phyloP scores from a whole-genome alignment of 208 protist species.

The Wallacemonas sp. region DNA sequence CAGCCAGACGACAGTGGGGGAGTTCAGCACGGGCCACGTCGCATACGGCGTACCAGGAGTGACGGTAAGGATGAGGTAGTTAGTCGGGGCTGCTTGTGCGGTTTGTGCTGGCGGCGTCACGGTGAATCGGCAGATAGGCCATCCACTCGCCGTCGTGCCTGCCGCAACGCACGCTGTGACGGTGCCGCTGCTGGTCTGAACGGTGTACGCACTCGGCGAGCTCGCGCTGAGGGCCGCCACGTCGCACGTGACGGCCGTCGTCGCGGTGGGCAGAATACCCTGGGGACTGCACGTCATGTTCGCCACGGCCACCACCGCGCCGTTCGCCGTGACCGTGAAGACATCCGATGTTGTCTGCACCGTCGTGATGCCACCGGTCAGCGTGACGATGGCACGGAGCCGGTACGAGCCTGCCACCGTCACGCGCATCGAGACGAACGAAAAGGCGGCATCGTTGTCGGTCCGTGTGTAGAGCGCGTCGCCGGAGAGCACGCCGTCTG shows the following conservation, averaged over 20 bases:
- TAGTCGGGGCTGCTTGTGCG: slow-evolving; percentile 13
- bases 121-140: slow-evolving; percentile 56
- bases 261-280: slow-evolving; percentile 32
- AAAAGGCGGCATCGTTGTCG: slow-evolving; percentile 46
- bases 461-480: slow-evolving; percentile 35
- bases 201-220: slow-evolving; percentile 40
- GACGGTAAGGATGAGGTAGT: slow-evolving; percentile 59
- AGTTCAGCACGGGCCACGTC: slow-evolving; percentile 57
- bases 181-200: slow-evolving; percentile 53
- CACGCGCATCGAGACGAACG: slow-evolving; percentile 49
- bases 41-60: slow-evolving; percentile 28
- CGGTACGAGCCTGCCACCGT: slow-evolving; percentile 47
- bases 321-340: slow-evolving; percentile 34
- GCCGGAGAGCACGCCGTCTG: slow-evolving; percentile 30
- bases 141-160: slow-evolving; percentile 23
- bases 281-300: slow-evolving; percentile 49
- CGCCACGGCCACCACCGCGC: slow-evolving; percentile 20
- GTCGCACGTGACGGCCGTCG: slow-evolving; percentile 28
- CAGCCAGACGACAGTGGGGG: slow-evolving; percentile 61
- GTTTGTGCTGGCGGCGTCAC: slow-evolving; percentile 40
- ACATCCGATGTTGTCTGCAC: slow-evolving; percentile 36
- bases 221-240: slow-evolving; percentile 26
- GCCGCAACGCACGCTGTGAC: slow-evolving; percentile 25
- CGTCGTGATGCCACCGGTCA: slow-evolving; percentile 28
- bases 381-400: slow-evolving; percentile 58